Percentiles rank a stretch among this genome's conserved stretches.
Evolutionary conservation across 108 stramenopile species (phyloP).

Genomic region (Cyclotella baltica): DNA sequence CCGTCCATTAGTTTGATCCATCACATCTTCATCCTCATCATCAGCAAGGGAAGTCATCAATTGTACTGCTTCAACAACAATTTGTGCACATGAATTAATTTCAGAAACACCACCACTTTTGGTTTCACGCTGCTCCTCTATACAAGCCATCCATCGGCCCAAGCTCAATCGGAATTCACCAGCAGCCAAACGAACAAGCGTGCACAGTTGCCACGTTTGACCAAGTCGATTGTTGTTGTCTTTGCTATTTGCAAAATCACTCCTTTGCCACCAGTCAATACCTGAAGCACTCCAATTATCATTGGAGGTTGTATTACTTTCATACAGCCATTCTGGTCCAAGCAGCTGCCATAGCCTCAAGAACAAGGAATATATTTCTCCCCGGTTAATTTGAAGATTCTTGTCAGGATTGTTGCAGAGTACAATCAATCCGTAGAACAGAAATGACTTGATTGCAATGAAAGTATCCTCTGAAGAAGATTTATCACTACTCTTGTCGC

Average conservation of each 20-base stretch:
- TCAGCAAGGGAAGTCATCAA: conserved; percentile 47
- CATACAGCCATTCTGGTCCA: conserved; percentile 47
- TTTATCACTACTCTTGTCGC: neutral
- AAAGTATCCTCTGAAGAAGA: neutral
- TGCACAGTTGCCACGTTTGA: conserved; percentile 44
- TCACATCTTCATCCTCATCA: conserved; percentile 18
- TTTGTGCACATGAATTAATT: conserved; percentile 25
- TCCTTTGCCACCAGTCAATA: conserved; percentile 3
- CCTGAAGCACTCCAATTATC: neutral
- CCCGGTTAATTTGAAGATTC: conserved; percentile 4
- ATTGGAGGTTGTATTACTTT: neutral
- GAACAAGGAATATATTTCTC: conserved; percentile 28
- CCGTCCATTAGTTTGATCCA: neutral
- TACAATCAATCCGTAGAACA: conserved; percentile 42
- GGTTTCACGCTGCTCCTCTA: conserved; percentile 9
- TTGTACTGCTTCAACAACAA: conserved; percentile 37
- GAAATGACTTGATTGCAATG: conserved; percentile 37
- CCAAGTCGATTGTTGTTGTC: conserved; percentile 24
- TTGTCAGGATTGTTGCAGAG: conserved; percentile 22
- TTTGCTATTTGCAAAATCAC: neutral
- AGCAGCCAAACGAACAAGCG: conserved; percentile 39
- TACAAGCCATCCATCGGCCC: conserved; percentile 32
- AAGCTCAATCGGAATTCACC: conserved; percentile 47
- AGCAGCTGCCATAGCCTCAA: conserved; percentile 40
- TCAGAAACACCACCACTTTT: conserved; percentile 3